Conservation (phyloP, 495 filamentous ascomycete species). For the Rusavskia elegans region DNA sequence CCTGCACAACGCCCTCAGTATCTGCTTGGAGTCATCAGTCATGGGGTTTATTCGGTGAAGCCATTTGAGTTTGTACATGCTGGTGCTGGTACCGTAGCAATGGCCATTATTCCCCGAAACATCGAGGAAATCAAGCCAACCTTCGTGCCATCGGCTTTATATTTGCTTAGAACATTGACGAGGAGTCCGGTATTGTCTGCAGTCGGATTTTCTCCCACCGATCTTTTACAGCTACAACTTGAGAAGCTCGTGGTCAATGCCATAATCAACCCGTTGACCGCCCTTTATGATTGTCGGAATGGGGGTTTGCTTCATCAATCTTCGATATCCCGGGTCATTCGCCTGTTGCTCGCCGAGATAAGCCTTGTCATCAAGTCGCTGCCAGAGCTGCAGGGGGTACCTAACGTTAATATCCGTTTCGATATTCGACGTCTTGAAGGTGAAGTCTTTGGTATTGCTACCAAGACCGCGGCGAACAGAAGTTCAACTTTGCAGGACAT, state of each 20-base stretch:
- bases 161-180: slow-evolving; percentile 33
- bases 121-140: slow-evolving; percentile 2
- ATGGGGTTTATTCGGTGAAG: slow-evolving; percentile 38
- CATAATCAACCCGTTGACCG: slow-evolving; percentile 70
- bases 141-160: slow-evolving; percentile 20
- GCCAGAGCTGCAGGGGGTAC: slow-evolving; percentile 50
- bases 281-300: slow-evolving; percentile 54
- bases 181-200: slow-evolving; percentile 32
- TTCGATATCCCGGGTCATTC: slow-evolving; percentile 36
- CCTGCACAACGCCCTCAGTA: slow-evolving; percentile 50
- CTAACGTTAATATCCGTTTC: slow-evolving; percentile 40
- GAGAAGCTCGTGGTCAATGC: slow-evolving; percentile 69
- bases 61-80: slow-evolving; percentile 50
- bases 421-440: slow-evolving; percentile 37
- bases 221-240: slow-evolving; percentile 42
- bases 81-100: slow-evolving; percentile 41
- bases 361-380: slow-evolving; percentile 44
- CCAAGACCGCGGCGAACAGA: slow-evolving; percentile 47
- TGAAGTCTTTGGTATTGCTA: slow-evolving; percentile 37
- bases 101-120: slow-evolving; percentile 34
- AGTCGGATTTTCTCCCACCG: slow-evolving; percentile 26
- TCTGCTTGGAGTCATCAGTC: slow-evolving; percentile 54
- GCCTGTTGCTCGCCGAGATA: slow-evolving; percentile 51
- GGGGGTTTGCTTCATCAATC: slow-evolving; percentile 51
- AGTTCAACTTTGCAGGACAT: slow-evolving; percentile 78